Conservation (phyloP, 129 eudicot species). For the Arctium lappa region DNA sequence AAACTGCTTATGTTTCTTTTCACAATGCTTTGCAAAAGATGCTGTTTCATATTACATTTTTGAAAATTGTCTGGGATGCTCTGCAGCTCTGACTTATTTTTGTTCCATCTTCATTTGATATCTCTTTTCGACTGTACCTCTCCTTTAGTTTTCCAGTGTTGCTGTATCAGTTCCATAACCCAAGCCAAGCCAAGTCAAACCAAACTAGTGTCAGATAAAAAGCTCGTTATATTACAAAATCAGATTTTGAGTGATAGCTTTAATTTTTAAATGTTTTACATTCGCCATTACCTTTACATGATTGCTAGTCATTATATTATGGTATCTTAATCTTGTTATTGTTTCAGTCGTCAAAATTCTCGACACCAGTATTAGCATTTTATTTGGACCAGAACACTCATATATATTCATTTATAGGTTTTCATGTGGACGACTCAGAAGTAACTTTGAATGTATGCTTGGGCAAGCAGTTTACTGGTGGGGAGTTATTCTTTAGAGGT, state of each 20-base stretch:
- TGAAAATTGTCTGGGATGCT: too few species aligned
- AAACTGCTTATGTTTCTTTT: too few species aligned
- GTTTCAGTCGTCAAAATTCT: background rate
- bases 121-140: background rate
- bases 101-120: too few species aligned
- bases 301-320: background rate
- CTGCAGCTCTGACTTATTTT: too few species aligned
- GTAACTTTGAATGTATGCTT: constrained; percentile 86
- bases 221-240: background rate
- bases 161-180: background rate
- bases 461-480: constrained; percentile 87
- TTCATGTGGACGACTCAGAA: constrained; percentile 97
- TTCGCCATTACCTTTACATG: background rate
- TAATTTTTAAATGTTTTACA: background rate
- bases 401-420: constrained; percentile 45
- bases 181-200: too few species aligned
- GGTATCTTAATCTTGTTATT: background rate
- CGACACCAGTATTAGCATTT: background rate
- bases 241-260: background rate
- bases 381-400: background rate
- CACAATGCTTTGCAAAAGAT: too few species aligned
- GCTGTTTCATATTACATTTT: too few species aligned
- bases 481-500: constrained; percentile 89
- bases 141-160: background rate
- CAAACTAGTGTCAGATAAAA: too few species aligned